A percentile compares a stretch with the other conserved stretches of the same genome.
Conservation (phyloP, 306 rosid genomes). For the Acacia acuminata region DNA sequence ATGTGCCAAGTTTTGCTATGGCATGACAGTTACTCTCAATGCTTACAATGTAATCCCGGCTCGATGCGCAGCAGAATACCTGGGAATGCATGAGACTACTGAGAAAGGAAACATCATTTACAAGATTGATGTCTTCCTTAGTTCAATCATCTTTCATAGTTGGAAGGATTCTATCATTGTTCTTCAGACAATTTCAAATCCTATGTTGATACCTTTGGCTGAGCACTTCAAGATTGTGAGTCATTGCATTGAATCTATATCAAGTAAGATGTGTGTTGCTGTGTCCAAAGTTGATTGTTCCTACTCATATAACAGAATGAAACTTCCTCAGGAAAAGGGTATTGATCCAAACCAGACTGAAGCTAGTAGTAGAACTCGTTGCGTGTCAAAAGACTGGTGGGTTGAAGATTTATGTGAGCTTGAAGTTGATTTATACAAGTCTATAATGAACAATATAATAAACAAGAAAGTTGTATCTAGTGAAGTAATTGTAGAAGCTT, state of each 20-base stretch:
- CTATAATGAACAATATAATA: slow-evolving; percentile 57
- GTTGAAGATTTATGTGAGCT: slow-evolving; percentile 94
- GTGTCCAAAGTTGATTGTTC: slow-evolving; percentile 92
- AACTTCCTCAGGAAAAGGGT: slow-evolving; percentile 77
- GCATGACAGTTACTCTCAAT: slow-evolving; percentile 90
- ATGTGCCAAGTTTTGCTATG: slow-evolving; percentile 94
- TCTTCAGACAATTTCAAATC: slow-evolving; percentile 71
- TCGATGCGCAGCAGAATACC: slow-evolving; percentile 88
- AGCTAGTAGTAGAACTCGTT: slow-evolving; percentile 44
- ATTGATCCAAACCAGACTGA: slow-evolving; percentile 60
- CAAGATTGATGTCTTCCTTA: slow-evolving; percentile 92
- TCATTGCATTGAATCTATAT: slow-evolving; percentile 70
- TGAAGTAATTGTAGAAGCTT: slow-evolving; percentile 86
- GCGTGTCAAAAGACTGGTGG: slow-evolving; percentile 97
- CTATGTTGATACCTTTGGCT: slow-evolving; percentile 57
- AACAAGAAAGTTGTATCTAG: slow-evolving; percentile 48
- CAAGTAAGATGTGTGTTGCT: slow-evolving; percentile 75
- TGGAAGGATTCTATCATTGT: slow-evolving; percentile 98
- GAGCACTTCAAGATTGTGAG: slow-evolving; percentile 76
- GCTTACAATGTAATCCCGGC: slow-evolving; percentile 78
- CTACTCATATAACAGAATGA: slow-evolving; percentile 78
- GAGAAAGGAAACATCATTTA: slow-evolving; percentile 92
- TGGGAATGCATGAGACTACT: slow-evolving; percentile 80
- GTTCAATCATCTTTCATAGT: slow-evolving; percentile 81
- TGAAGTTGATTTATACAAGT: slow-evolving; percentile 74